Evolutionary conservation across 805 yeast genomes (phyloP).

Genomic region (Komagataella pseudopastoris): DNA sequence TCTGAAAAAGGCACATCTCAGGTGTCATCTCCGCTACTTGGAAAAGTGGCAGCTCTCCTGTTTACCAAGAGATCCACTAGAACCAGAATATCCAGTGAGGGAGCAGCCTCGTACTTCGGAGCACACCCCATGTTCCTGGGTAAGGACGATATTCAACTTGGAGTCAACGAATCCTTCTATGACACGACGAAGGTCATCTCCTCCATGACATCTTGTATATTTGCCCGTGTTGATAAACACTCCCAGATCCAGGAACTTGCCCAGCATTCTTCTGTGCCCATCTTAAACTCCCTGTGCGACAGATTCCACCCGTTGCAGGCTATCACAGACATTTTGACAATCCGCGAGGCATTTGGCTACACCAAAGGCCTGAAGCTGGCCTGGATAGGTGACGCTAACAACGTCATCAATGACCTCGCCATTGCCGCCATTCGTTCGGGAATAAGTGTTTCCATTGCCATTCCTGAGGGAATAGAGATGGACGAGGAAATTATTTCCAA

Average conservation of each 20-base stretch:
- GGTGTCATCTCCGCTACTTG: slow-evolving; percentile 41
- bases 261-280: slow-evolving; percentile 74
- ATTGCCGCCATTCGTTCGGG: slow-evolving; percentile 80
- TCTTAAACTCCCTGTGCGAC: slow-evolving; percentile 89
- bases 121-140: slow-evolving; percentile 96
- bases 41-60: slow-evolving; percentile 71
- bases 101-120: slow-evolving; percentile 86
- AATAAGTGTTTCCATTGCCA: slow-evolving; percentile 70
- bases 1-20: slow-evolving; percentile 27
- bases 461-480: slow-evolving; percentile 65
- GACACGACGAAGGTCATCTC: slow-evolving; percentile 85
- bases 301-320: slow-evolving; percentile 92
- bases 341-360: slow-evolving; percentile 55
- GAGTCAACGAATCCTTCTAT: slow-evolving; percentile 83
- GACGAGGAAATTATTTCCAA: slow-evolving; percentile 35
- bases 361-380: slow-evolving; percentile 59
- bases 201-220: slow-evolving; percentile 92
- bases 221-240: slow-evolving; percentile 90
- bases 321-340: slow-evolving; percentile 78
- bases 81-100: slow-evolving; percentile 89
- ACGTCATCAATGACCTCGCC: slow-evolving; percentile 87
- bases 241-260: slow-evolving; percentile 70
- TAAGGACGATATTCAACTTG: slow-evolving; percentile 90
- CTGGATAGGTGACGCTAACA: slow-evolving; percentile 96
- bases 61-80: slow-evolving; percentile 91